Evolutionary conservation across 1,139 yeast genomes (phyloP), one percentile per base, ranked within the genome.

Genomic region (Zygosaccharomyces sapae): DNA sequence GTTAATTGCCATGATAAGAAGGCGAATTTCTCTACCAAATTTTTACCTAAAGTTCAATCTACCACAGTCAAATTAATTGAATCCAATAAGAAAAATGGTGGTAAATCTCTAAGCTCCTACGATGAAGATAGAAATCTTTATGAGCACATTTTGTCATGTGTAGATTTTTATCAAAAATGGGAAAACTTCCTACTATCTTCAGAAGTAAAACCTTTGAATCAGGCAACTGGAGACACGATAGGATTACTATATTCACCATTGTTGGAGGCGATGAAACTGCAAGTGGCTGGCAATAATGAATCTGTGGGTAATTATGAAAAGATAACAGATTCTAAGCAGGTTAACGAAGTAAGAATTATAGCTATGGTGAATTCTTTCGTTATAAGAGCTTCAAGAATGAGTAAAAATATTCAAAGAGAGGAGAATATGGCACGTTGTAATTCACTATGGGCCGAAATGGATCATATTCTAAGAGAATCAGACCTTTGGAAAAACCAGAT

Each of bases 1-100:
- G 57, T 60, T 3, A 65, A 62, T 38, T 62, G 66, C 38, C 59
- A 62, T 41, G 67, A 62, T 43, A 52, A 54, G 16, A 55, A 53
- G 31, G 59, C 65, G 3, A 61, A 62, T 44, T 64, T 63, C 44
- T 62, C 67, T 1, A 52, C 52, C 5, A 58, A 53, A 42, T 63
- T 62, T 34, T 43, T 65, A 36, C 66, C 68, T 1, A 63, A 63
- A 40, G 60, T 62, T 12, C 39, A 43, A 5, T 41, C 49, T 9
- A 55, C 59, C 9, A 54, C 59, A 4, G 33, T 40, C 8, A 50
- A 52, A 31, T 47, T 58, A n/a, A 38, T 56, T 1, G 29, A 48
- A 19, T 36, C 49, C 3, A 29, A 48, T n/a, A 39, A 25, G 16
- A 35, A 16, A 7, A 19, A 29, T 8, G 35, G 30, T n/a, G 24